Conservation (phyloP, 2,329 filamentous ascomycete genomes). For the Aspergillus jensenii region DNA sequence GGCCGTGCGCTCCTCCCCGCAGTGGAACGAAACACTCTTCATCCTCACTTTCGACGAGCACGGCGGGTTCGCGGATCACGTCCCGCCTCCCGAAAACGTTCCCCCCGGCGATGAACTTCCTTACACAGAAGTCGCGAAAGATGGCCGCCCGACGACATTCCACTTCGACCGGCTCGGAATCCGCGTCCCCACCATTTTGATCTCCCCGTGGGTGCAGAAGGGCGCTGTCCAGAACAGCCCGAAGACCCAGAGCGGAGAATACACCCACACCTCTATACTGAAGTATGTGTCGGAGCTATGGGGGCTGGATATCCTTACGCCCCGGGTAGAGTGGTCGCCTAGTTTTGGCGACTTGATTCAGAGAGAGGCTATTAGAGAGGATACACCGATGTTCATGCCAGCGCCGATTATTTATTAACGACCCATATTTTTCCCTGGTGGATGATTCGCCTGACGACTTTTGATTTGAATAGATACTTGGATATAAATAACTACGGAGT, state of each 20-base stretch:
- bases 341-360: slow-evolving; percentile 37
- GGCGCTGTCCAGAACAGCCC: slow-evolving; percentile 39
- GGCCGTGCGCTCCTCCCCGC: slow-evolving; percentile 39
- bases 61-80: slow-evolving; percentile 43
- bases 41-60: slow-evolving; percentile 45
- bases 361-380: slow-evolving; percentile 20
- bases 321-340: slow-evolving; percentile 44
- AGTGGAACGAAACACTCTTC: slow-evolving; percentile 44
- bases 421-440: too few species aligned
- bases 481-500: too few species aligned
- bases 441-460: too few species aligned
- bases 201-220: slow-evolving; percentile 34
- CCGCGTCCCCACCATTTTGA: slow-evolving; percentile 37
- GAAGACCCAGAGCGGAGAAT: slow-evolving; percentile 34
- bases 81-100: slow-evolving; percentile 37
- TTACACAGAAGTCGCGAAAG: slow-evolving; percentile 29
- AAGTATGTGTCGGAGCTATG: slow-evolving; percentile 45
- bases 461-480: too few species aligned
- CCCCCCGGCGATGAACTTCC: slow-evolving; percentile 37
- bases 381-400: slow-evolving; percentile 28
- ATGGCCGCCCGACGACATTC: slow-evolving; percentile 28
- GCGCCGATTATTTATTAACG: slow-evolving; percentile 24
- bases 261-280: slow-evolving; percentile 41
- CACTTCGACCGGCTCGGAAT: slow-evolving; percentile 42
- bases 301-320: slow-evolving; percentile 41